These are phyloP conservation scores for Auriscalpium microsporum DNA, from an alignment of 768 basidiomycete species.

Conservation along the genomic window DNA sequence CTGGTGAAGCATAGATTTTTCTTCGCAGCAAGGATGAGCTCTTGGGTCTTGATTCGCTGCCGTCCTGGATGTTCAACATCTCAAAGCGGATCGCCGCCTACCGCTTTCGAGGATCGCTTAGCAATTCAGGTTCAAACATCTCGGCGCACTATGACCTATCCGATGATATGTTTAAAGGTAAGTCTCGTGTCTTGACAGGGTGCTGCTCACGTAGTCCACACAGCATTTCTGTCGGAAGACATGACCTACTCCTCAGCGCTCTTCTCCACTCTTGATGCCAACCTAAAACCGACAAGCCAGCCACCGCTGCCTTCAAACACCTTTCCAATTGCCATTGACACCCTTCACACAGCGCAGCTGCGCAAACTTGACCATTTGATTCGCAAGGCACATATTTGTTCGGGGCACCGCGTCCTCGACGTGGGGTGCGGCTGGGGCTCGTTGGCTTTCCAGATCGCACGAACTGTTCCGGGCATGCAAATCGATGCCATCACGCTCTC, in stretches of 20 bases:
- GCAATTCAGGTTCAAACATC: constrained; percentile 14
- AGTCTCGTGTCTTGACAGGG: neutral
- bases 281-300: constrained; percentile 19
- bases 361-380: constrained; percentile 36
- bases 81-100: constrained; percentile 3
- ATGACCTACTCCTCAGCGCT: constrained; percentile 39
- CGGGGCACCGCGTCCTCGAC: constrained; percentile 38
- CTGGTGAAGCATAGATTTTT: neutral
- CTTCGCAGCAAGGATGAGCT: constrained; percentile 8
- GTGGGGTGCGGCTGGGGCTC: constrained; percentile 44
- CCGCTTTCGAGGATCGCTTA: constrained; percentile 7
- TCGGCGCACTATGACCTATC: constrained; percentile 34
- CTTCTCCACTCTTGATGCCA: constrained; percentile 24
- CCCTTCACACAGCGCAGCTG: constrained; percentile 29
- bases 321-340: constrained; percentile 6
- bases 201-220: neutral
- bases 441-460: constrained; percentile 28
- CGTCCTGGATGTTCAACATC: constrained; percentile 6
- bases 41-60: constrained; percentile 7
- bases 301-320: neutral
- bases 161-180: constrained; percentile 30
- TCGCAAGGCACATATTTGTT: constrained; percentile 31
- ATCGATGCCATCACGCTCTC: constrained; percentile 45
- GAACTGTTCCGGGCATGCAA: constrained; percentile 12
- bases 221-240: constrained; percentile 26